Evolutionary conservation across 495 filamentous ascomycete genomes (phyloP).

Genomic region (Stereocaulon alpinum): DNA sequence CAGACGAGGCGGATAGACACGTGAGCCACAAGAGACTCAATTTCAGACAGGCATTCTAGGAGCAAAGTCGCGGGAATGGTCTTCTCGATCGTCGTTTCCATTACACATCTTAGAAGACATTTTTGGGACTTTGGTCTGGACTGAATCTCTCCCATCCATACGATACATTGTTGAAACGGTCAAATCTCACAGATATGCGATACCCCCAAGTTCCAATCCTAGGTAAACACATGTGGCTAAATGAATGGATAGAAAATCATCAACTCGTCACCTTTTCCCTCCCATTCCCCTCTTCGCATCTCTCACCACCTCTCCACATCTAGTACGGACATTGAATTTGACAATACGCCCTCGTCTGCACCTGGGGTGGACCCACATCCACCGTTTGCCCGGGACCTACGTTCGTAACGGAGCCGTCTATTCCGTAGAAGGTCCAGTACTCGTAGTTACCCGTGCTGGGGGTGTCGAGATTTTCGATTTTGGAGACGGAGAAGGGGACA

Average conservation of each 20-base stretch:
- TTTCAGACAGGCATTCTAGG: too few species aligned
- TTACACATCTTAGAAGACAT: too few species aligned
- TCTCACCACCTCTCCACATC: neutral
- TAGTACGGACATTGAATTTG: neutral
- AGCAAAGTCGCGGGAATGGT: too few species aligned
- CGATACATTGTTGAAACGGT: too few species aligned
- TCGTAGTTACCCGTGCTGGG: neutral
- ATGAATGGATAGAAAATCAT: neutral
- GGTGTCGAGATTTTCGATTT: neutral
- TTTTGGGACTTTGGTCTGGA: too few species aligned
- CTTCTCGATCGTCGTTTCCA: too few species aligned
- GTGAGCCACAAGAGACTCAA: too few species aligned
- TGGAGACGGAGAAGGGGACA: neutral
- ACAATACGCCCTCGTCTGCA: neutral
- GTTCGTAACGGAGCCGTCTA: neutral
- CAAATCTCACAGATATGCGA: too few species aligned
- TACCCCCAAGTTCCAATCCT: too few species aligned
- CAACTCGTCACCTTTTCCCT: neutral
- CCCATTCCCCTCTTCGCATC: neutral
- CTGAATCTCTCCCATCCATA: too few species aligned
- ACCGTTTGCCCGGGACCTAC: neutral
- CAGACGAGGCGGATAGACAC: too few species aligned
- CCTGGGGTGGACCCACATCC: neutral
- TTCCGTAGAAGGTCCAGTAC: conserved; percentile 2
- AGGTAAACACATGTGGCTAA: too few species aligned